phyloP scores from a whole-genome alignment of 2,329 filamentous ascomycete species.

The Pseudogymnoascus sp. region DNA sequence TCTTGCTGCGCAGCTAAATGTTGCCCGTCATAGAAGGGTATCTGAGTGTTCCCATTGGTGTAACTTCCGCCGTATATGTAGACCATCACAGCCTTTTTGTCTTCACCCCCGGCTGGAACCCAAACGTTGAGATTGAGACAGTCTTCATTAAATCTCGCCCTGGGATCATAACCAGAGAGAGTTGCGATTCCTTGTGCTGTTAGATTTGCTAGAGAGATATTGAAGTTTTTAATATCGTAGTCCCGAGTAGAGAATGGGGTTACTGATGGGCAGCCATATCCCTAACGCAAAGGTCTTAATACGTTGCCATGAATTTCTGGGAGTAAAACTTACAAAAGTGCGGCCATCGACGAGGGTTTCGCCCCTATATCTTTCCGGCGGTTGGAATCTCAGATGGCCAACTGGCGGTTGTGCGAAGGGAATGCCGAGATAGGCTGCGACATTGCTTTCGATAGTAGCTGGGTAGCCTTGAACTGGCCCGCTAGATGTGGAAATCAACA shows the following conservation, averaged over 20 bases:
- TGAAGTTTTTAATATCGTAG: neutral
- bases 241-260: neutral
- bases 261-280: neutral
- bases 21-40: conserved; percentile 35
- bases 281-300: neutral
- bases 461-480: conserved; percentile 22
- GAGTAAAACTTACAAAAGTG: conserved; percentile 17
- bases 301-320: neutral
- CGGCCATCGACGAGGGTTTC: conserved; percentile 17
- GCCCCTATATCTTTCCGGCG: conserved; percentile 20
- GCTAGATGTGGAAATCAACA: conserved; percentile 16
- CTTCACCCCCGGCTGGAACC: conserved; percentile 26
- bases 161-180: conserved; percentile 1
- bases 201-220: conserved; percentile 14
- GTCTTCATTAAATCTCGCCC: conserved; percentile 23
- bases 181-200: conserved; percentile 16
- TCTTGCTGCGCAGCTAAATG: conserved; percentile 36
- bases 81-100: conserved; percentile 34
- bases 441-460: conserved; percentile 15
- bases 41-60: conserved; percentile 30
- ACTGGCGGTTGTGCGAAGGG: conserved; percentile 31
- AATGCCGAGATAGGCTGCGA: conserved; percentile 30
- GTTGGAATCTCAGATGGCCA: conserved; percentile 29
- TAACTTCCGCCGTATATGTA: conserved; percentile 39
- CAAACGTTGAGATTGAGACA: conserved; percentile 33